These are phyloP conservation scores for Didymella segeticola DNA, from an alignment of 2,329 filamentous ascomycete species.

Conservation along the genomic window DNA sequence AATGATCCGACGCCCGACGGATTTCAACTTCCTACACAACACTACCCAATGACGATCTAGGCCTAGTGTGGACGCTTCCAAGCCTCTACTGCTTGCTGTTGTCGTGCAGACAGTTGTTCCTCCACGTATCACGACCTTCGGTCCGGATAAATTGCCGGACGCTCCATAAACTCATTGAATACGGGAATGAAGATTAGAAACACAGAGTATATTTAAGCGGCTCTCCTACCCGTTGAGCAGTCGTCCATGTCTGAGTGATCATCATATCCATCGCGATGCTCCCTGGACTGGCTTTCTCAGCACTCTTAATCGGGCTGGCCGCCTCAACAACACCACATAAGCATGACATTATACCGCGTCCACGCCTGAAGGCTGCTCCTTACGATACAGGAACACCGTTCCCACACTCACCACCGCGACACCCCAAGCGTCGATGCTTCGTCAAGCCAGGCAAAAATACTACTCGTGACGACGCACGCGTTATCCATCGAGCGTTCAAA, in stretches of 20 bases:
- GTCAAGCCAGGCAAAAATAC: slow-evolving; percentile 26
- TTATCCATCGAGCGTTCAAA: slow-evolving; percentile 59
- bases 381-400: not conserved
- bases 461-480: slow-evolving; percentile 51
- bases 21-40: not conserved
- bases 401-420: slow-evolving; percentile 4
- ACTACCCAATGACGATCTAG: not conserved
- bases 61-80: not conserved
- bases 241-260: too few species aligned
- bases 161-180: not conserved
- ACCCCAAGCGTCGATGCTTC: slow-evolving; percentile 7
- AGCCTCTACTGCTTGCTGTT: not conserved
- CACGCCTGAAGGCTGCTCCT: not conserved
- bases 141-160: not conserved
- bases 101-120: not conserved
- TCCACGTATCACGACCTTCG: not conserved
- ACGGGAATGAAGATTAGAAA: too few species aligned
- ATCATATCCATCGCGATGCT: not conserved
- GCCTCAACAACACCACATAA: not conserved
- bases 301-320: not conserved
- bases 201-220: not conserved
- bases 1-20: not conserved
- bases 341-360: not conserved
- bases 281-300: not conserved
- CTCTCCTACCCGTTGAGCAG: too few species aligned